These are phyloP conservation scores for Mycena citricolor DNA, from an alignment of 1,284 basidiomycete genomes.

Conservation along the genomic window DNA sequence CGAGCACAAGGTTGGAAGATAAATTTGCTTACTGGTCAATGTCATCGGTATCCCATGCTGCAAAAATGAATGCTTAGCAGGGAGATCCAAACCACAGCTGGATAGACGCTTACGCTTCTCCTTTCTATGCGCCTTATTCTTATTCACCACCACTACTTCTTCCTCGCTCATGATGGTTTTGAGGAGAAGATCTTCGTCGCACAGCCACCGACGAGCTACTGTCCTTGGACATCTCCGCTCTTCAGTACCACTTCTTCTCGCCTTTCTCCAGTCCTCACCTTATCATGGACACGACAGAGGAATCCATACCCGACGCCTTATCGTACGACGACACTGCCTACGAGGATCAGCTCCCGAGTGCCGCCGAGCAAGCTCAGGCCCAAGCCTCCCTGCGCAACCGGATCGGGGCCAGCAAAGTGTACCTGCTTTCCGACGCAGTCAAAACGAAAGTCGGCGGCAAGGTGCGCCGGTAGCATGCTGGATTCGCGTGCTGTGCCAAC, in stretches of 20 bases:
- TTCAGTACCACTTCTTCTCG: constrained; percentile 8
- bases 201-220: not conserved
- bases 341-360: constrained; percentile 46
- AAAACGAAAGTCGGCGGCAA: constrained; percentile 53
- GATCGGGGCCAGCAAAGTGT: constrained; percentile 66
- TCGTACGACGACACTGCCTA: constrained; percentile 58
- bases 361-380: constrained; percentile 30
- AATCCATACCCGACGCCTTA: constrained; percentile 25
- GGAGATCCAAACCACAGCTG: not conserved
- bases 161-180: constrained; percentile 46
- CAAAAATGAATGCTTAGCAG: constrained; percentile 16
- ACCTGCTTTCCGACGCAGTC: constrained; percentile 64
- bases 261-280: constrained; percentile 11
- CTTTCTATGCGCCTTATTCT: constrained; percentile 87
- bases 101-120: constrained; percentile 73
- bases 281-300: constrained; percentile 15
- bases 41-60: constrained; percentile 98
- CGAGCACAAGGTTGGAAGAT: constrained; percentile 20
- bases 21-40: constrained; percentile 85
- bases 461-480: constrained; percentile 59
- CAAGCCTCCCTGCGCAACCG: constrained; percentile 52
- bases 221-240: constrained; percentile 38
- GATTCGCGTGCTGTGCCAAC: constrained; percentile 48
- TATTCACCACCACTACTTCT: constrained; percentile 54
- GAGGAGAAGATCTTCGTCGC: not conserved